Base-by-base conservation (phyloP, 106 monocot genomes). In the Platanthera guangdongensis region DNA sequence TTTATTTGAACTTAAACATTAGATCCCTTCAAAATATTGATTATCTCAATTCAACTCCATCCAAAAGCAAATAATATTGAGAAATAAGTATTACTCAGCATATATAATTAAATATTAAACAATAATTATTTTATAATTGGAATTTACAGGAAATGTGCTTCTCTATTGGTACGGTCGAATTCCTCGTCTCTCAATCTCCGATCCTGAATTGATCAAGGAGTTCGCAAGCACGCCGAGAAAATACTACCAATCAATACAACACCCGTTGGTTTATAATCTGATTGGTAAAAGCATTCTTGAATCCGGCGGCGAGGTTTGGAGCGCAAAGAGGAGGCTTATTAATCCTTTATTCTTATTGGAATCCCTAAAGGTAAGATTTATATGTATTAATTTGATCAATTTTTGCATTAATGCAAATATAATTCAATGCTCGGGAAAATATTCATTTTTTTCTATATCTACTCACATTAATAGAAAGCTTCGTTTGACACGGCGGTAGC, bases 181-280 rank as follows among this genome's bases (percentile, higher is more conserved):
- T 0, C 75, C 75, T 3, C n/a, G 75, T 32, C 75, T 75, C 46
- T 57, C 75, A 30, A 59, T 75, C 8, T 57, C 57, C 5, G 75
- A 75, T 57, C 75, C 75, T 22, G 46, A 75, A 75, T 53, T 75
- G 52, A 75, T 75, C 57, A 75, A 57, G 57, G 57, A 57, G 45
- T 54, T 75, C 6, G 45, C 75, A 30, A 57, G 30, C 57, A 57
- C 54, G n/a, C 57, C 75, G 57, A 54, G 75, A 4, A 75, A 75
- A 55, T 75, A 51, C 46, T 39, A 57, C 2, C 75, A 75, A 19
- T 75, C 75, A 7, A 75, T 57, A 46, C 75, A 75, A 25, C 75
- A 75, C 47, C 75, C 75, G 7, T 11, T 57, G 12, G 18, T 57
- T 75, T 51, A 75, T 39, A 75, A 75, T 75, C 45, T 75, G n/a